Evolutionary conservation across 2,329 filamentous ascomycete genomes (phyloP).

Genomic region (Ceratocystis huliohia): DNA sequence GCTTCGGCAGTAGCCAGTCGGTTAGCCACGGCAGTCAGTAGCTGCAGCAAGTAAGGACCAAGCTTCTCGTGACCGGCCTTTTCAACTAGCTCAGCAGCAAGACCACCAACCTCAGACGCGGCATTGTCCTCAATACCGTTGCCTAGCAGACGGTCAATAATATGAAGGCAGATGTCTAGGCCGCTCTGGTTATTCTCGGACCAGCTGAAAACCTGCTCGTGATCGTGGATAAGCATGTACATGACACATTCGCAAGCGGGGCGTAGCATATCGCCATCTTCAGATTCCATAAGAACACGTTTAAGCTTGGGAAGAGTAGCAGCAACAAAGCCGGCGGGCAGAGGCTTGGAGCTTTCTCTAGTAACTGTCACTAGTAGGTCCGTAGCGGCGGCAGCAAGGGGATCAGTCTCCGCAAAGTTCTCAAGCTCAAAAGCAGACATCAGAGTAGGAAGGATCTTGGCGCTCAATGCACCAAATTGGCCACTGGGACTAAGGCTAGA

Average conservation of each 20-base stretch:
- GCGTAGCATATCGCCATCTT: slow-evolving; percentile 78
- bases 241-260: slow-evolving; percentile 77
- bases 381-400: slow-evolving; percentile 72
- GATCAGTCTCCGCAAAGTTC: slow-evolving; percentile 70
- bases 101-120: slow-evolving; percentile 86
- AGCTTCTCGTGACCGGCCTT: slow-evolving; percentile 85
- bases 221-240: slow-evolving; percentile 79
- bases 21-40: slow-evolving; percentile 77
- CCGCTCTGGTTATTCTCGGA: slow-evolving; percentile 65
- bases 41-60: slow-evolving; percentile 76
- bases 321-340: slow-evolving; percentile 75
- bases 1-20: slow-evolving; percentile 71
- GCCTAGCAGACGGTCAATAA: slow-evolving; percentile 81
- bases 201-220: slow-evolving; percentile 80
- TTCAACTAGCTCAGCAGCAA: slow-evolving; percentile 89
- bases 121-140: slow-evolving; percentile 81
- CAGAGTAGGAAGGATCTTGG: slow-evolving; percentile 75
- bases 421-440: slow-evolving; percentile 84
- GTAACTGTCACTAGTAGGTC: slow-evolving; percentile 72
- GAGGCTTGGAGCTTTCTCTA: slow-evolving; percentile 69
- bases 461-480: slow-evolving; percentile 64
- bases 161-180: slow-evolving; percentile 75
- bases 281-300: slow-evolving; percentile 65
- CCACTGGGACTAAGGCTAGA: slow-evolving; percentile 52
- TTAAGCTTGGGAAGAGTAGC: slow-evolving; percentile 79